A percentile compares a stretch with the other conserved stretches of the same genome.
Evolutionary conservation across 345 rosid genomes (phyloP).

Genomic region (Gossypioides kirkii): DNA sequence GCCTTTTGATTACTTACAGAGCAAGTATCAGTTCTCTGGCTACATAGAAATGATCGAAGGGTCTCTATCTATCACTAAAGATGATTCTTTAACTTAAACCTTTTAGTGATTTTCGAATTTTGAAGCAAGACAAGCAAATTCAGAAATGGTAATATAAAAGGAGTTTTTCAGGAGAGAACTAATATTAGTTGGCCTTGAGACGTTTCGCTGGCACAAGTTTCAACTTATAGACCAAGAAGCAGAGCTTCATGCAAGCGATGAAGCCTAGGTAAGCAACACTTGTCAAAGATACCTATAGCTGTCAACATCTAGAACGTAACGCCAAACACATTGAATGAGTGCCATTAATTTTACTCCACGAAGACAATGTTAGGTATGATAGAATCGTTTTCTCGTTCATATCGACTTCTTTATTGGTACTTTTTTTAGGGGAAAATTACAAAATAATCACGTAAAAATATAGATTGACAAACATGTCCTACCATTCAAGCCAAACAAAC

Average conservation of each 20-base stretch:
- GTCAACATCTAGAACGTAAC: conserved; percentile 7
- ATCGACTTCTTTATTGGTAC: conserved; percentile 15
- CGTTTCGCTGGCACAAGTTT: neutral
- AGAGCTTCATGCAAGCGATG: conserved; percentile 5
- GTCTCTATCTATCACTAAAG: neutral
- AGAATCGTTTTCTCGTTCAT: neutral
- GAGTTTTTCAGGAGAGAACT: neutral
- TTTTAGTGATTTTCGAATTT: neutral
- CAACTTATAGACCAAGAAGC: neutral
- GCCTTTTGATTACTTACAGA: conserved; percentile 10
- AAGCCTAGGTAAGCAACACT: conserved; percentile 3
- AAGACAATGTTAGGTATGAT: too few species aligned
- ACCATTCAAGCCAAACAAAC: neutral
- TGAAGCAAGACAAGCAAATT: conserved; percentile 6
- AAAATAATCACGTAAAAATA: neutral
- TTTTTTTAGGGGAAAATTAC: neutral
- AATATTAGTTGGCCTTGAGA: neutral
- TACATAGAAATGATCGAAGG: neutral
- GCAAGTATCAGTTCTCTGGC: neutral
- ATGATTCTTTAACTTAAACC: neutral
- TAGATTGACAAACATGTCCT: neutral
- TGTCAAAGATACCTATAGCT: neutral
- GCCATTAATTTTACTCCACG: conserved; percentile 2
- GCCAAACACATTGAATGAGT: conserved; percentile 18
- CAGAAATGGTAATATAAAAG: neutral